phyloP scores from a whole-genome alignment of 106 monocot genomes.

The Dactylorhiza incarnata region DNA sequence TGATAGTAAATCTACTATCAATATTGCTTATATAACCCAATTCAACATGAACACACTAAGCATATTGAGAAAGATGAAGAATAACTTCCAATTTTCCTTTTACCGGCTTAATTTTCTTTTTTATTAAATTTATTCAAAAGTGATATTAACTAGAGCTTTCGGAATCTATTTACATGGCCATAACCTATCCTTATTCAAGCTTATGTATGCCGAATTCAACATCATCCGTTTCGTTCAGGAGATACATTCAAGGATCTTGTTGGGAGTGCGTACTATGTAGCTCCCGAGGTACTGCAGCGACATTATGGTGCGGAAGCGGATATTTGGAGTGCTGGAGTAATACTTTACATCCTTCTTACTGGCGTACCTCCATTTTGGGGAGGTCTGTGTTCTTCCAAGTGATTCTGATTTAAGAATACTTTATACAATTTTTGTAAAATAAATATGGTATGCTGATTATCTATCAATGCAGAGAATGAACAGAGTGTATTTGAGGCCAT shows the following conservation, averaged over 20 bases:
- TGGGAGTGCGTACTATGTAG: slow-evolving; percentile 94
- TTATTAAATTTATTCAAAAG: not conserved
- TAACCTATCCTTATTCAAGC: not conserved
- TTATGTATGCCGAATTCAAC: not conserved
- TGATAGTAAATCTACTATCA: no score
- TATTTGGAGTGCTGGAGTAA: slow-evolving; percentile 96
- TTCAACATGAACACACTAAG: no score
- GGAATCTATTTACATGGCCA: not conserved
- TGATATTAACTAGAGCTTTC: not conserved
- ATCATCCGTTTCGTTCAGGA: slow-evolving; percentile 30
- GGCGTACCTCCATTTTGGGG: slow-evolving; percentile 96
- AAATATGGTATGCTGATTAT: slow-evolving; percentile 5
- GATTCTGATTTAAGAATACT: not conserved
- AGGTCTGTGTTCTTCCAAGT: slow-evolving; percentile 25
- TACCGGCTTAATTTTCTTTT: not conserved
- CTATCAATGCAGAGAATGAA: slow-evolving; percentile 50
- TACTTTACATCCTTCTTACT: slow-evolving; percentile 92
- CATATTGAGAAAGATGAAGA: no score
- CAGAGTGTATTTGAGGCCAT: slow-evolving; percentile 62
- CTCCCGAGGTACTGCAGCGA: slow-evolving; percentile 69
- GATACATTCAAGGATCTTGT: slow-evolving; percentile 70
- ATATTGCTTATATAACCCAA: no score
- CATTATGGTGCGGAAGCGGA: slow-evolving; percentile 78
- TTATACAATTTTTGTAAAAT: not conserved
- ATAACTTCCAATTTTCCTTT: no score